Evolutionary conservation across 2,329 filamentous ascomycete genomes (phyloP), one percentile per base, ranked within the genome.

Genomic region (Lachnellula subtilissima): DNA sequence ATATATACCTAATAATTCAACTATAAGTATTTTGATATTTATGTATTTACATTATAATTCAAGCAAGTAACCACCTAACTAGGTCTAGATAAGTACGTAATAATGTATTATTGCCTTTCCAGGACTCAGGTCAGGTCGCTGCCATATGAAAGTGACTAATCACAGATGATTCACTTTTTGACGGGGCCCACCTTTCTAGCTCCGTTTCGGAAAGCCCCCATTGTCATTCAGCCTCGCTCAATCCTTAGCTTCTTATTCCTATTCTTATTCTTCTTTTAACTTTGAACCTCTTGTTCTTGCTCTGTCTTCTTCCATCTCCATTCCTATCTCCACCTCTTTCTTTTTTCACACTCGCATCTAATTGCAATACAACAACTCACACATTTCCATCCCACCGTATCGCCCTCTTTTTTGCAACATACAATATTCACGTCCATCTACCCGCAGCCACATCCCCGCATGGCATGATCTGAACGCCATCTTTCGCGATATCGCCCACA

Each of bases 381-480:
- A 17, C 37, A 15, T 40, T 40, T 3, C 14, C 37, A 40, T 40
- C 37, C 12, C 15, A 17, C 37, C 14, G 17, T 40, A 15, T 40
- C n/a, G 37, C 8, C 15, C 5, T 15, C 2, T 40, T 17, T 17
- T 40, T 8, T 17, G 37, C 8, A 11, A 32, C 28, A 32, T 32
- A 32, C 28, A 32, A 32, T 28, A 28, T 9, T 28, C 9, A 32
- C 28, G 9, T 32, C 28, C 28, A 32, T 11, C 28, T 32, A 32
- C 28, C 39, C 39, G 39, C 39, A n/a, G 14, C 39, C 39, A 40
- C 39, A 19, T n/a, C 39, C 35, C 32, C 39, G 43, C 52, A 50
- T n/a, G 32, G 43, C 28, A 57, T 53, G 55, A 57, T 47, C 19
- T 52, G 49, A 53, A 25, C 55, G 47, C 48, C 52, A 48, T 50